These are phyloP conservation scores for Aureobasidium lini DNA, from an alignment of 2,329 filamentous ascomycete species.

Conservation along the genomic window DNA sequence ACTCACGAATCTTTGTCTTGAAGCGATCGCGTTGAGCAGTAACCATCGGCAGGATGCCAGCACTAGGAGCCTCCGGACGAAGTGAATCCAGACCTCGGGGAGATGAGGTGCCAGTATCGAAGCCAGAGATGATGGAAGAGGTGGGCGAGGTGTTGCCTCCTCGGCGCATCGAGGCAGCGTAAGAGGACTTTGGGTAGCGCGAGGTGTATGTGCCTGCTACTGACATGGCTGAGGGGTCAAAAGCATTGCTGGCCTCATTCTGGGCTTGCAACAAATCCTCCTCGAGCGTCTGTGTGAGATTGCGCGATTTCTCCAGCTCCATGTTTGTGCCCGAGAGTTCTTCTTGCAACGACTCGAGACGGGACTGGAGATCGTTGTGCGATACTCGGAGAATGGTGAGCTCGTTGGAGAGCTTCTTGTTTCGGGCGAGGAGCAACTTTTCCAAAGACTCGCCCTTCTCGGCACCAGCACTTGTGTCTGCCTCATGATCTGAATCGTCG, in stretches of 20 bases:
- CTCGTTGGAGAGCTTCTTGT: slow-evolving; percentile 94
- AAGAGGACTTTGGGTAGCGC: slow-evolving; percentile 61
- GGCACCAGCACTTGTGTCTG: slow-evolving; percentile 44
- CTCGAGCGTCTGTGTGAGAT: slow-evolving; percentile 81
- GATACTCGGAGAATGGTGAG: slow-evolving; percentile 88
- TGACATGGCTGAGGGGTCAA: slow-evolving; percentile 78
- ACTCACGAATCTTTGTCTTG: slow-evolving; percentile 87
- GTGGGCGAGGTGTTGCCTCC: slow-evolving; percentile 77
- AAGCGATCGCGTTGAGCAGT: slow-evolving; percentile 96
- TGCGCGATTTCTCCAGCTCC: slow-evolving; percentile 77
- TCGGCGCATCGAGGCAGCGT: slow-evolving; percentile 51
- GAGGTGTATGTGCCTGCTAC: slow-evolving; percentile 87
- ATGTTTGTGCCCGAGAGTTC: slow-evolving; percentile 75
- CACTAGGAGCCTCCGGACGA: slow-evolving; percentile 57
- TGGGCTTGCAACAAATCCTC: slow-evolving; percentile 85
- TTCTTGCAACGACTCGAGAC: slow-evolving; percentile 72
- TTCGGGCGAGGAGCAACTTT: slow-evolving; percentile 81
- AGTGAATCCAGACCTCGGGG: slow-evolving; percentile 48
- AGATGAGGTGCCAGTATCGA: slow-evolving; percentile 57
- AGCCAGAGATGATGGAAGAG: slow-evolving; percentile 97
- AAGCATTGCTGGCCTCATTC: slow-evolving; percentile 72
- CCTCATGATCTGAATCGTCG: slow-evolving; percentile 52
- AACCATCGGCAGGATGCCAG: slow-evolving; percentile 93
- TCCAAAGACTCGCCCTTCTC: slow-evolving; percentile 69
- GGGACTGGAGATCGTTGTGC: slow-evolving; percentile 79